A percentile compares a stretch with the other conserved stretches of the same genome.
Evolutionary conservation across 805 yeast species (phyloP).

Genomic region (Nakazawaea anatomiae): DNA sequence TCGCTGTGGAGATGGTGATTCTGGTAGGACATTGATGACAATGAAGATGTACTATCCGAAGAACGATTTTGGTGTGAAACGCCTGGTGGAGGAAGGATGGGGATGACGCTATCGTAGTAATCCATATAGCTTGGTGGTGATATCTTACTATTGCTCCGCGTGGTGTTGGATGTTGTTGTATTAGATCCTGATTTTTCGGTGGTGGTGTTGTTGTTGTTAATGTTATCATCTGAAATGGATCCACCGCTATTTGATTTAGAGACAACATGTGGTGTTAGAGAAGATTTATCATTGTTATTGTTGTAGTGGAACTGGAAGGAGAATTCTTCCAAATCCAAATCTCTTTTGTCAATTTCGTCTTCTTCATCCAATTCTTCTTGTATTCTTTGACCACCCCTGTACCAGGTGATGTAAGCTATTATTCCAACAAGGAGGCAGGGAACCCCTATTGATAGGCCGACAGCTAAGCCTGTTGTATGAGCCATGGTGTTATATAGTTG

Average conservation of each 20-base stretch:
- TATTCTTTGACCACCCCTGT: slow-evolving; percentile 29
- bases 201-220: neutral
- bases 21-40: neutral
- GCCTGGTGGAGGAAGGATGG: slow-evolving; percentile 19
- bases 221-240: neutral
- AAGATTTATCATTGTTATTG: too few species aligned
- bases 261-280: too few species aligned
- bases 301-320: neutral
- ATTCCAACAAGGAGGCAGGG: slow-evolving; percentile 36
- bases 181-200: neutral
- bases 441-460: slow-evolving; percentile 49
- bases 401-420: slow-evolving; percentile 30
- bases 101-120: slow-evolving; percentile 27
- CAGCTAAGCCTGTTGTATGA: slow-evolving; percentile 29
- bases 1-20: slow-evolving; percentile 5
- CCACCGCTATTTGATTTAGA: too few species aligned
- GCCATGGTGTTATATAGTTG: neutral
- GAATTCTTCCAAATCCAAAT: slow-evolving; percentile 27
- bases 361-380: slow-evolving; percentile 29
- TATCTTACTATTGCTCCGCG: neutral
- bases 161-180: neutral
- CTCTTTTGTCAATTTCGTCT: slow-evolving; percentile 25
- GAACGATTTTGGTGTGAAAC: slow-evolving; percentile 9
- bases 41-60: neutral
- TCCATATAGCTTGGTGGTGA: slow-evolving; percentile 15